Base-by-base conservation (phyloP, 768 basidiomycete species). In the Gloeostereum incarnatum region DNA sequence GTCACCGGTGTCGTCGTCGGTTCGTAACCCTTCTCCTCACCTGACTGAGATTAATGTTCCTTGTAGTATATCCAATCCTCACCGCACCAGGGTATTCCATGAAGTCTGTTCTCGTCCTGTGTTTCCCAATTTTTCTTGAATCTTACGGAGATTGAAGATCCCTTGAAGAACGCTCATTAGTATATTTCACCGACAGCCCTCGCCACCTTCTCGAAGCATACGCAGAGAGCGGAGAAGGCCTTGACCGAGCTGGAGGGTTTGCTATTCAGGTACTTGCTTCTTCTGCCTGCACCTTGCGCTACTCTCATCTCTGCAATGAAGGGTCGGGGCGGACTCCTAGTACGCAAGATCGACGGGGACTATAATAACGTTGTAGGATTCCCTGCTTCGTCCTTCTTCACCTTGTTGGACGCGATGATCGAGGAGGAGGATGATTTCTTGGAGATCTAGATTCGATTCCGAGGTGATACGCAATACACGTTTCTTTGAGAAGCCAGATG, bases 281-380 rank as follows among this genome's bases (percentile, higher is more conserved):
- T 6, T 20, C 32, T 13, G 11, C 23, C 30, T 30, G 14, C 17
- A 19, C 25, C 36, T 40, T 20, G 32, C 18, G 18, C 25, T 18
- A 22, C 13, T 40, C 21, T 13, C 24, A 19, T 19, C 31, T 33
- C 31, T 17, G 7, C 11, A 14, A 35, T 17, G 11, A 39, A 89
- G 84, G 89, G 90, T 1, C 62, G 83, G 2, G 94, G 94, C 0
- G 83, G 82, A 3, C 41, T 90, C 31, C 65, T 98, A 27, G 61
- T 97, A 38, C 71, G 86, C 36, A 86, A 87, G 50, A 73, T 96
- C 17, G 86, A 94, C 35, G 92, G 91, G 0, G 87, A 91, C 48
- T 94, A 81, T 51, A 69, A 85, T 47, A 97, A 96, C 48, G 81
- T 88, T 2, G 90, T 92, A 10, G 93, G 92, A 3, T 97, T 96